A percentile compares a stretch with the other conserved stretches of the same genome.
Evolutionary conservation across 2,329 filamentous ascomycete species (phyloP).

Genomic region (Ophiosphaerella korrae): DNA sequence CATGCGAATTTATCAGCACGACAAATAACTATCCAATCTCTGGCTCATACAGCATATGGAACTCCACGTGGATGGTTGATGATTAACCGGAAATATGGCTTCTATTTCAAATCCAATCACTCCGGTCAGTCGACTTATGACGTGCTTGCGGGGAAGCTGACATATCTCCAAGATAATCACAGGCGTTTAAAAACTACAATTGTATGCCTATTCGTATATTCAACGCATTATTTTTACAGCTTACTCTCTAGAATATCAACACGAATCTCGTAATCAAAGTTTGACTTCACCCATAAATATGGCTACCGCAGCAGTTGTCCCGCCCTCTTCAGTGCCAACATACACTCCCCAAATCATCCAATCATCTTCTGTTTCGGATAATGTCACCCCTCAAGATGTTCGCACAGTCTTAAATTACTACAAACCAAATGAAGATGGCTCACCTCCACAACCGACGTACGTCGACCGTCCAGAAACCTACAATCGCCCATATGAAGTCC

Average conservation of each 20-base stretch:
- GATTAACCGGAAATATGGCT: neutral
- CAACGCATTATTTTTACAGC: no score
- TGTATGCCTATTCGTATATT: neutral
- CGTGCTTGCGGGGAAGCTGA: constrained; percentile 44
- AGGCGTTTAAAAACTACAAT: neutral
- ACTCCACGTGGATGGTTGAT: no score
- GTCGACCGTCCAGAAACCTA: constrained; percentile 41
- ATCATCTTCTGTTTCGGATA: constrained; percentile 1
- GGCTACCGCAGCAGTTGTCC: constrained; percentile 36
- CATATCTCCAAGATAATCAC: constrained; percentile 15
- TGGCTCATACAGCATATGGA: no score
- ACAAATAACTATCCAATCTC: no score
- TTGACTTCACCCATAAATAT: constrained; percentile 5
- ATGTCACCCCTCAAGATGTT: constrained; percentile 25
- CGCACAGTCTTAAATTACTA: constrained; percentile 33
- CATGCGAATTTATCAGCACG: constrained; percentile 1
- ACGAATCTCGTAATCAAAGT: neutral
- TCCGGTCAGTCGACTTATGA: constrained; percentile 21
- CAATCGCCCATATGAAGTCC: constrained; percentile 33
- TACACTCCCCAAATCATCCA: constrained; percentile 19
- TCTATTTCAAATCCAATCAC: constrained; percentile 27
- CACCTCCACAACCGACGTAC: constrained; percentile 35
- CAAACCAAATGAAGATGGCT: constrained; percentile 38
- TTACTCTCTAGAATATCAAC: neutral
- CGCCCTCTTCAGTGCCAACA: constrained; percentile 22